Evolutionary conservation across 2,329 filamentous ascomycete genomes (phyloP).

Genomic region (Xylariaceae sp.): DNA sequence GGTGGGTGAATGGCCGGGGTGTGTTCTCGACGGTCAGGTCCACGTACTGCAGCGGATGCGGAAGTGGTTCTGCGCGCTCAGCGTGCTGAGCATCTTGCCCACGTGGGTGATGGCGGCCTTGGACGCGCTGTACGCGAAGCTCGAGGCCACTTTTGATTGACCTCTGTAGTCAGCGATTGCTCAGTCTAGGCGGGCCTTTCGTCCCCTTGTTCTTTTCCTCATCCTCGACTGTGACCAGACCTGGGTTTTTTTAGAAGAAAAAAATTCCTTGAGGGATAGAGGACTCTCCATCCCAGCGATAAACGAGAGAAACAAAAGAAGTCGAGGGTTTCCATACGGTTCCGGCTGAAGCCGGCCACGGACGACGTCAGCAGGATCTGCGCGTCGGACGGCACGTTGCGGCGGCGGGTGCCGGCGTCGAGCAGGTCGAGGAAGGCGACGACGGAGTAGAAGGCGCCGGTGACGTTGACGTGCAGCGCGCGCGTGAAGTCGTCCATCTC

Average conservation of each 20-base stretch:
- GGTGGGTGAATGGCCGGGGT: too few species aligned
- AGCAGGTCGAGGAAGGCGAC: conserved; percentile 62
- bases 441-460: conserved; percentile 59
- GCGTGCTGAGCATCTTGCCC: neutral
- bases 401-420: conserved; percentile 47
- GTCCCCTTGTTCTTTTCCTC: too few species aligned
- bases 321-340: too few species aligned
- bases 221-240: too few species aligned
- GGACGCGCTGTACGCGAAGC: neutral
- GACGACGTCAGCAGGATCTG: neutral
- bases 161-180: too few species aligned
- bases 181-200: too few species aligned
- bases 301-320: too few species aligned
- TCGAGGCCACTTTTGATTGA: too few species aligned
- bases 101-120: neutral
- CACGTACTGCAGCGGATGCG: neutral
- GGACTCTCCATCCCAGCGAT: too few species aligned
- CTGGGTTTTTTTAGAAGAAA: too few species aligned
- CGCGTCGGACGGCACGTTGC: neutral
- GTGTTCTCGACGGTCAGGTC: too few species aligned
- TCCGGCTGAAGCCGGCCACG: neutral
- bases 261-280: too few species aligned
- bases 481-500: conserved; percentile 48
- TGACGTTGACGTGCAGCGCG: conserved; percentile 54
- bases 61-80: neutral